Evolutionary conservation across 192 early-diverging fungal genomes (phyloP).

Genomic region (Coemansia sp.): DNA sequence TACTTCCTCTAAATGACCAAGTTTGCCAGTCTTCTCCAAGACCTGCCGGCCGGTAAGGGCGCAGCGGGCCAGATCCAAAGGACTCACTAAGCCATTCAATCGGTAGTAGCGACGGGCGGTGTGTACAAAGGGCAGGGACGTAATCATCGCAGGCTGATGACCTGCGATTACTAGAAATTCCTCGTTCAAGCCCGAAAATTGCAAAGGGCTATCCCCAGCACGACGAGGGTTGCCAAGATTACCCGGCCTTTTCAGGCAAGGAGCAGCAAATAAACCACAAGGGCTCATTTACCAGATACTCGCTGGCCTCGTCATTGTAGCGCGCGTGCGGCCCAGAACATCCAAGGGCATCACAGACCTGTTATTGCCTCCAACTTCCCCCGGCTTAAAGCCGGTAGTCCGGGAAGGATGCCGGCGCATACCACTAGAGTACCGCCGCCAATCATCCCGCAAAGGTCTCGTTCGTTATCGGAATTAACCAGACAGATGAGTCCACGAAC

Average conservation of each 20-base stretch:
- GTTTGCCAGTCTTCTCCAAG: conserved; percentile 67
- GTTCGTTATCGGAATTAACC: conserved; percentile 83
- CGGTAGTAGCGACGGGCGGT: conserved; percentile 74
- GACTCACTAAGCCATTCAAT: conserved; percentile 81
- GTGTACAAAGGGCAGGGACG: conserved; percentile 76
- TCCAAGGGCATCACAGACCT: conserved; percentile 83
- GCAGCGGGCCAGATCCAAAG: conserved; percentile 54
- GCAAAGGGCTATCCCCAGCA: conserved; percentile 76
- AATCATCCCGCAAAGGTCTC: conserved; percentile 79
- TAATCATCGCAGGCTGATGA: conserved; percentile 78
- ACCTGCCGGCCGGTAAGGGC: conserved; percentile 25
- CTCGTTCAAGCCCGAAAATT: conserved; percentile 77
- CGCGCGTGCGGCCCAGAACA: conserved; percentile 79
- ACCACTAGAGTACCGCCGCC: no score
- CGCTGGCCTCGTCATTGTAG: conserved; percentile 72
- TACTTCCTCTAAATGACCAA: conserved; percentile 87
- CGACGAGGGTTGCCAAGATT: conserved; percentile 69
- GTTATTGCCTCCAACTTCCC: conserved; percentile 76
- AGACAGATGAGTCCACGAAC: conserved; percentile 67
- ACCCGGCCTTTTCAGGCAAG: conserved; percentile 53
- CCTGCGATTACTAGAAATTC: conserved; percentile 76
- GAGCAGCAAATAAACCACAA: conserved; percentile 45
- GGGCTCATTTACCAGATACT: no score
- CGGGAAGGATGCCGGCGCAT: no score
- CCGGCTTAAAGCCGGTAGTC: conserved; percentile 58